Evolutionary conservation across 495 filamentous ascomycete genomes (phyloP).

Genomic region (Daldinia decipiens): DNA sequence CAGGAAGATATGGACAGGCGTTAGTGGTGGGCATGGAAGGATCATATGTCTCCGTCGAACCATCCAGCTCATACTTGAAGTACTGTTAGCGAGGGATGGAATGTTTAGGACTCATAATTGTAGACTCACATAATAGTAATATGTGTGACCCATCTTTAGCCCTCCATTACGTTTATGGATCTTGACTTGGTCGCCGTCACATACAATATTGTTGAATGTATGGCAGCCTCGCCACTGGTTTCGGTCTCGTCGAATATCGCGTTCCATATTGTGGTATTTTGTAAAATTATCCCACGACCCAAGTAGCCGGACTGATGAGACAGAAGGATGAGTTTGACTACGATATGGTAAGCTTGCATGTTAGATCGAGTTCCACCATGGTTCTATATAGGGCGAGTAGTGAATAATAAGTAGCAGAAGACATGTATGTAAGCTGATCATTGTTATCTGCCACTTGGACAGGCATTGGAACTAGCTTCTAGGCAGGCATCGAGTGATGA

Average conservation of each 20-base stretch:
- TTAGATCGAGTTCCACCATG: conserved; percentile 30
- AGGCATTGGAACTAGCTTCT: conserved; percentile 24
- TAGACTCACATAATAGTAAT: conserved; percentile 88
- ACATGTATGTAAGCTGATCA: conserved; percentile 24
- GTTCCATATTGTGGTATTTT: conserved; percentile 78
- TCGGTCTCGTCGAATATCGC: conserved; percentile 72
- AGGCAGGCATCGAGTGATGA: conserved; percentile 17
- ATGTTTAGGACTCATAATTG: conserved; percentile 18
- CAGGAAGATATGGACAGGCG: conserved; percentile 85
- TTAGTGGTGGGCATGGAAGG: conserved; percentile 74
- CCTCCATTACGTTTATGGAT: conserved; percentile 74
- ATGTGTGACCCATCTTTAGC: conserved; percentile 90
- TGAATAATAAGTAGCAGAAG: conserved; percentile 31
- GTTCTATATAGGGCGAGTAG: conserved; percentile 20
- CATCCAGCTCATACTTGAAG: conserved; percentile 79
- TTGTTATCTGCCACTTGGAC: conserved; percentile 25
- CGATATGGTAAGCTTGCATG: conserved; percentile 46
- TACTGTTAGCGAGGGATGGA: conserved; percentile 31
- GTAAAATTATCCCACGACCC: conserved; percentile 96
- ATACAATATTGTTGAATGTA: conserved; percentile 83
- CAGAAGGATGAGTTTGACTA: conserved; percentile 72
- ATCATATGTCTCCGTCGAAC: conserved; percentile 77
- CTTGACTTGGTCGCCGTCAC: conserved; percentile 72
- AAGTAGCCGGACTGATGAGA: conserved; percentile 78
- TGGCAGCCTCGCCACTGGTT: conserved; percentile 88